Evolutionary conservation across 2,329 filamentous ascomycete species (phyloP).

Genomic region (Rutstroemia sp.): DNA sequence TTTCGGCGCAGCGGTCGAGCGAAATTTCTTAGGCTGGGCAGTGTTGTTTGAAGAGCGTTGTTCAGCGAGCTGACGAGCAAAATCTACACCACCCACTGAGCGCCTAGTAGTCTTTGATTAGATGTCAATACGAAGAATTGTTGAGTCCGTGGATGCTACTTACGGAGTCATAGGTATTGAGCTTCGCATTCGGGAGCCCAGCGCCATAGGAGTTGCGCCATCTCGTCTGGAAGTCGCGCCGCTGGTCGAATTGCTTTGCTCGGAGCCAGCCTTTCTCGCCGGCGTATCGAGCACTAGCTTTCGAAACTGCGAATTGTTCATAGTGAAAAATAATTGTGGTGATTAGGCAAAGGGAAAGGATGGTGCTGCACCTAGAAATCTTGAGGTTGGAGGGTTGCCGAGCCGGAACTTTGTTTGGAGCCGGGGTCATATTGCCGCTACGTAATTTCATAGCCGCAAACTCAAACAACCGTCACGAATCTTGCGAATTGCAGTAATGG

Average conservation of each 20-base stretch:
- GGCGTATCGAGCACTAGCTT: slow-evolving; percentile 59
- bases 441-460: too few relatives aligned
- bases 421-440: too few relatives aligned
- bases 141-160: slow-evolving; percentile 27
- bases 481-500: too few relatives aligned
- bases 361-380: neutral
- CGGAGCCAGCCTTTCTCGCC: slow-evolving; percentile 27
- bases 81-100: slow-evolving; percentile 49
- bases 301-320: slow-evolving; percentile 97
- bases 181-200: slow-evolving; percentile 71
- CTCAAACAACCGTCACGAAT: too few relatives aligned
- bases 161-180: slow-evolving; percentile 95
- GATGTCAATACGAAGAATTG: neutral
- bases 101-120: slow-evolving; percentile 10
- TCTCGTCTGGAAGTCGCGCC: slow-evolving; percentile 33
- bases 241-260: slow-evolving; percentile 14
- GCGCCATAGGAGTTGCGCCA: slow-evolving; percentile 43
- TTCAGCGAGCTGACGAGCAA: slow-evolving; percentile 80
- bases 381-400: too few relatives aligned
- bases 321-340: slow-evolving; percentile 32
- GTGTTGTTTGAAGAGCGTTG: slow-evolving; percentile 29
- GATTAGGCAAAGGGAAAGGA: neutral
- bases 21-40: slow-evolving; percentile 63
- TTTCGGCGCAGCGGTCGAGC: slow-evolving; percentile 67
- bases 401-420: too few relatives aligned